Evolutionary conservation across 306 rosid species (phyloP), one percentile per base, ranked within the genome.

Genomic region (Dryas octopetala): DNA sequence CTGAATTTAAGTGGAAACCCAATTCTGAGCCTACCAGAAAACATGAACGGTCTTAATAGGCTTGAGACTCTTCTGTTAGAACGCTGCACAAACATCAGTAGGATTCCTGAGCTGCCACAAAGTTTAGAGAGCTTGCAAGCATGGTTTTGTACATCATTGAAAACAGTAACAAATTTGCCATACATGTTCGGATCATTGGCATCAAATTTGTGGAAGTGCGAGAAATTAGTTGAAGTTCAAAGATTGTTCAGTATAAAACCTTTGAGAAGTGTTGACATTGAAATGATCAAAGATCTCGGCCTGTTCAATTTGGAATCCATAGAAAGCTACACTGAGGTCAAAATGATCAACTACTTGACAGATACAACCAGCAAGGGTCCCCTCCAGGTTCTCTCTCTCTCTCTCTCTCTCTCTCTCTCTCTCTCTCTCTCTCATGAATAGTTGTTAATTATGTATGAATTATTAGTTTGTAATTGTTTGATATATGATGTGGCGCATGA

Each of bases 141-240:
- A 38, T 0, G 0, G 0, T 1, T 1, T 40, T 38, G 45, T 1
- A 63, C 23, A 58, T 58, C 68, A 40, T 63, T 63, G 68, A 63
- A 63, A 40, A 38, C 4, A 63, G 32, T 63, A 63, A 14, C 47
- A 63, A 63, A 63, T 63, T 63, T 14, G 40, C 68, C 68, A 41
- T 28, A 38, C 23, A 26, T 60, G 2, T 62, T 15, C 5, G 5
- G n/a, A 38, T 12, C 46, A 14, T 2, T 14, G 48, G 0, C 0
- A 2, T 2, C 7, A 7, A 2, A 40, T 63, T 4, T 63, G 5
- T 5, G 23, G 68, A 7, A 63, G 0, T 63, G 68, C 9, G 10
- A 26, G n/a, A 4, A 63, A 13, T 0, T 63, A 40, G 41, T 38
- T 63, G 48, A 40, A 38, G 23, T 63, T 5, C 4, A 3, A 14